Evolutionary conservation across 1,139 yeast species (phyloP).

Genomic region (Debaryomyces sp.): DNA sequence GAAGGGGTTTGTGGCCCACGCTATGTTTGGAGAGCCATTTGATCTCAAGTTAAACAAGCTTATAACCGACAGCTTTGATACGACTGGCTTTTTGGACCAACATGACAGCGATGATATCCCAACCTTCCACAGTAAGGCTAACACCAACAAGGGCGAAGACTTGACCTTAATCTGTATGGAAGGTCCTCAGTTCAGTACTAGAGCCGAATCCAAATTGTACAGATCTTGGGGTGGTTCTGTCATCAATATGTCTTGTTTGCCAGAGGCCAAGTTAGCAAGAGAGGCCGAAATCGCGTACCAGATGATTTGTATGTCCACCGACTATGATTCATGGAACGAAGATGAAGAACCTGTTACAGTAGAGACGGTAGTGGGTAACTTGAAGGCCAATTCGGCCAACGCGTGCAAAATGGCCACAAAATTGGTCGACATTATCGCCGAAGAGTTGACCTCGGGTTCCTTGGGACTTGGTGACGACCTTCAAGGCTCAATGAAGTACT

Average conservation of each 20-base stretch:
- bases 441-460: constrained; percentile 55
- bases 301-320: constrained; percentile 98
- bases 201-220: constrained; percentile 94
- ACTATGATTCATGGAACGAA: constrained; percentile 98
- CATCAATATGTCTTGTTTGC: constrained; percentile 94
- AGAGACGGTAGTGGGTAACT: constrained; percentile 89
- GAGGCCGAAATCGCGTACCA: constrained; percentile 97
- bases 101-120: constrained; percentile 43
- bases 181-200: constrained; percentile 96
- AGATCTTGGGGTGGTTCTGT: constrained; percentile 91
- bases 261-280: constrained; percentile 94
- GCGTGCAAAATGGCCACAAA: constrained; percentile 78
- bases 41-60: constrained; percentile 71
- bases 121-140: constrained; percentile 56
- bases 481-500: constrained; percentile 74
- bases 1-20: constrained; percentile 93
- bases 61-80: constrained; percentile 58
- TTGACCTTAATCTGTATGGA: constrained; percentile 94
- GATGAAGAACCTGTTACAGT: constrained; percentile 95
- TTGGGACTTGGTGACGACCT: constrained; percentile 66
- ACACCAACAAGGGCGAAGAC: constrained; percentile 60
- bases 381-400: constrained; percentile 83
- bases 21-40: constrained; percentile 96
- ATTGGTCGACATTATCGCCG: constrained; percentile 67
- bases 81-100: constrained; percentile 56